Evolutionary conservation across 2,329 filamentous ascomycete genomes (phyloP), one percentile per base, ranked within the genome.

Genomic region (Sclerotinia minor): DNA sequence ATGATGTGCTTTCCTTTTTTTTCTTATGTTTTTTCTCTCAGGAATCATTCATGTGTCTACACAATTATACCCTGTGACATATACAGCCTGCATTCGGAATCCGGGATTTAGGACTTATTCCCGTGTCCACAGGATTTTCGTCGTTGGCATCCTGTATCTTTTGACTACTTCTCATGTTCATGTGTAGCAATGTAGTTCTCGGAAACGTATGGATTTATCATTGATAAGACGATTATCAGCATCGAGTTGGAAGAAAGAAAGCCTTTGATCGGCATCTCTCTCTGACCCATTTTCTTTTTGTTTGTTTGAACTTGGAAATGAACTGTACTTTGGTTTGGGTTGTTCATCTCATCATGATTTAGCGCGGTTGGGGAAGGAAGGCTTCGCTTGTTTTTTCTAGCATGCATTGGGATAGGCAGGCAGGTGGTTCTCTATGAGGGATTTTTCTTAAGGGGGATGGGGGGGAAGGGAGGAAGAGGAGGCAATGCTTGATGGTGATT

Each of bases 331-430:
- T n/a, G n/a, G n/a, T n/a, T 24, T 60, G 26, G 44, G 5, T 24
- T 60, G 13, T 17, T 35, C 32, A 26, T 35, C 29, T 35, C 32
- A 26, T 35, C 29, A 29, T 60, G 26, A 47, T 35, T 49, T 49
- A 60, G 44, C 58, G 44, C 47, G 24, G 29, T 24, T 35, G 19
- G 26, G 19, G 26, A 6, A 35, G 19, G 26, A 6, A 35, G 58
- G 29, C 29, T 60, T 60, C 44, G 35, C 29, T 49, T 47, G 21
- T 49, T 24, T n/a, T 60, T 60, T 60, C 26, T 49, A 60, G 58
- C 58, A 26, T 60, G 58, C 58, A 26, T 60, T 44, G 32, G 44
- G 58, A 15, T 21, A 35, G n/a, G n/a, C n/a, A n/a, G n/a, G n/a
- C n/a, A n/a, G 58, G 58, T 13, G 44, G 21, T 49, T 49, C 26